phyloP scores from a whole-genome alignment of 805 yeast species.

The Teunomyces stri region DNA sequence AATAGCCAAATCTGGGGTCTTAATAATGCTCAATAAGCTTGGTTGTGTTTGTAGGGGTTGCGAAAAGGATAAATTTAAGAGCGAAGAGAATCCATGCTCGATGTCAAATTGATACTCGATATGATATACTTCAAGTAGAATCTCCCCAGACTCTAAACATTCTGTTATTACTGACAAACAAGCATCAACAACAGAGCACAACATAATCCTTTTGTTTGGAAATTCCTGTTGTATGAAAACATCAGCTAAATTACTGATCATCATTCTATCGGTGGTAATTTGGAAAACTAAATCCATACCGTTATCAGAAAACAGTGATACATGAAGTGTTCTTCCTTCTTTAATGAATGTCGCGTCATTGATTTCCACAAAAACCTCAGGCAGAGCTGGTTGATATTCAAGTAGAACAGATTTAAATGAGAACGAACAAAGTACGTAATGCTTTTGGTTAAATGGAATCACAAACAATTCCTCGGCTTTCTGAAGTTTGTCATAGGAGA shows the following conservation, averaged over 20 bases:
- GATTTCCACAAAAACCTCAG: conserved; percentile 26
- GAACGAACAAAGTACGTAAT: conserved; percentile 33
- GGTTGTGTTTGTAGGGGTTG: conserved; percentile 2
- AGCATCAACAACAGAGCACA: conserved; percentile 10
- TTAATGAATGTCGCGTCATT: conserved; percentile 8
- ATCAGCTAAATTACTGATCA: conserved; percentile 21
- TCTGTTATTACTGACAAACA: conserved; percentile 15
- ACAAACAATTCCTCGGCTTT: conserved; percentile 23
- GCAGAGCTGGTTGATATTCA: conserved; percentile 24
- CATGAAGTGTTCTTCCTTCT: conserved; percentile 5
- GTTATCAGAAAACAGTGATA: conserved; percentile 5
- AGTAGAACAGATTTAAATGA: conserved; percentile 38
- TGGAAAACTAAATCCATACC: conserved; percentile 21
- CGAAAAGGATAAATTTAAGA: background rate
- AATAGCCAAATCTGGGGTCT: background rate
- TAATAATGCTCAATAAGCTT: conserved; percentile 1
- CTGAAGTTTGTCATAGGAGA: conserved; percentile 27
- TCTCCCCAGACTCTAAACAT: background rate
- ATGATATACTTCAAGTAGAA: conserved; percentile 5
- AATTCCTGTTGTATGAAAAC: conserved; percentile 2
- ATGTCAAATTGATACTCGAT: conserved; percentile 2
- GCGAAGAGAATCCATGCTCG: background rate
- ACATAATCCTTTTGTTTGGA: conserved; percentile 11
- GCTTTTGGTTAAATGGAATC: conserved; percentile 15
- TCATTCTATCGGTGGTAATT: conserved; percentile 20